Evolutionary conservation across 2,329 filamentous ascomycete genomes (phyloP), one percentile per base, ranked within the genome.

Genomic region (Trichophyton rubrum): DNA sequence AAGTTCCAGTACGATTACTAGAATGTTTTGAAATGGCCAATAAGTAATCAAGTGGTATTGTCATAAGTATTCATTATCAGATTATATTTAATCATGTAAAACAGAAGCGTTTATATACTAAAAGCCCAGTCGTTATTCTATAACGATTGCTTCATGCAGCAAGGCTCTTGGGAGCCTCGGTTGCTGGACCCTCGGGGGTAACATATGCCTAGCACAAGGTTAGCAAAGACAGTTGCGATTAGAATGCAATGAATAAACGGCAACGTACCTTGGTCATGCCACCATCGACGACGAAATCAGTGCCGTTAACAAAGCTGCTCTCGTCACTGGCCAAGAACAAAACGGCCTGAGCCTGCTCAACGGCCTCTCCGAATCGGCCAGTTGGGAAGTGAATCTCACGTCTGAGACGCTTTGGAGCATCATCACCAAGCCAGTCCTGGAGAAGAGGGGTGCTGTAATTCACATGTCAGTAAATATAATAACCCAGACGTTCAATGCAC

Each of bases 221-320:
- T 58, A 51, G 41, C 40, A 24, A 35, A 13, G 55, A 38, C 57
- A 58, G 40, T 45, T 49, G 17, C 8, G 27, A 58, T 9, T 45
- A 62, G 56, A 30, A 41, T 56, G 20, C n/a, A 17, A 20, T 27
- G 35, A 24, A 7, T 30, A 30, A 1, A 33, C 11, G 33, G 17
- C 20, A 47, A 17, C 59, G 33, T 69, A 78, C 81, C 80, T 88
- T 96, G 69, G 85, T 92, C 89, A 99, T 89, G 62, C 92, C 92
- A 62, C 93, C 93, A 69, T 99, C 93, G 27, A 97, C 90, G 3
- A 95, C 87, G 77, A 97, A 95, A 72, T 97, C 93, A 62, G 84
- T 87, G 9, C 88, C 90, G 66, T 93, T 95, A 69, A 95, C 88
- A 68, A 95, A 95, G 78, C 87, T 89, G 69, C 86, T 85, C 78